Conservation (phyloP, 805 yeast species). For the Sugiyamaella valdiviana region DNA sequence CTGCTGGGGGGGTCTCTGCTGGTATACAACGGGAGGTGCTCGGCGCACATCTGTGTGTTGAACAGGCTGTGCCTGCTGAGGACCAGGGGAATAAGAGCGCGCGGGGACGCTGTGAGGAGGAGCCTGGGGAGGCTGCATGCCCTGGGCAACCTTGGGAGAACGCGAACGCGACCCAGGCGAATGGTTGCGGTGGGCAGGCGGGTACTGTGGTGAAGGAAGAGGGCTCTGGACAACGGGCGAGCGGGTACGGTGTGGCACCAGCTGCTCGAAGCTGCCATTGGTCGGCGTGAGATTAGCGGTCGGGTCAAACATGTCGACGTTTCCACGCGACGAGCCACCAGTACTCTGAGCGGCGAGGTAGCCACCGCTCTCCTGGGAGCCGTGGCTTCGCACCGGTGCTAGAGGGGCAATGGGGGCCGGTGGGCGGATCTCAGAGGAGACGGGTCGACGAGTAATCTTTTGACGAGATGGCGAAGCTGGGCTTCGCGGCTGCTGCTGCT, state of each 20-base stretch:
- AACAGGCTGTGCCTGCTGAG: neutral
- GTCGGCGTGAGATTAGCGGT: slow-evolving; percentile 8
- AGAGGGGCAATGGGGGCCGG: neutral
- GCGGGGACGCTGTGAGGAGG: slow-evolving; percentile 4
- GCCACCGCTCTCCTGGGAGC: neutral
- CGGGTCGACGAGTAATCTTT: slow-evolving; percentile 15
- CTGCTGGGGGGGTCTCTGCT: neutral
- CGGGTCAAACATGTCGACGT: slow-evolving; percentile 22
- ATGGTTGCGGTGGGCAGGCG: neutral
- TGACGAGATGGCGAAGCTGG: slow-evolving; percentile 4
- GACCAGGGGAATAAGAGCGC: slow-evolving; percentile 1
- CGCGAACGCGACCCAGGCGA: slow-evolving; percentile 1
- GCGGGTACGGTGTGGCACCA: neutral
- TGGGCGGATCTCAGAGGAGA: slow-evolving; percentile 12
- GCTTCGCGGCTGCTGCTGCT: neutral
- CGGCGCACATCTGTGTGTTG: neutral
- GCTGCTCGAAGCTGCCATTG: neutral
- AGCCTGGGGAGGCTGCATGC: slow-evolving; percentile 4
- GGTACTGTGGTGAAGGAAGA: slow-evolving; percentile 6
- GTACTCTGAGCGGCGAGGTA: slow-evolving; percentile 1
- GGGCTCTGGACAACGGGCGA: neutral
- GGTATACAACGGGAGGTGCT: neutral
- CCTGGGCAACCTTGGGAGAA: neutral
- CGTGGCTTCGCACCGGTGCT: neutral
- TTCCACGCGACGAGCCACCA: slow-evolving; percentile 2